Conservation (phyloP, 2,329 filamentous ascomycete species). For the Fusarium transvaalense region DNA sequence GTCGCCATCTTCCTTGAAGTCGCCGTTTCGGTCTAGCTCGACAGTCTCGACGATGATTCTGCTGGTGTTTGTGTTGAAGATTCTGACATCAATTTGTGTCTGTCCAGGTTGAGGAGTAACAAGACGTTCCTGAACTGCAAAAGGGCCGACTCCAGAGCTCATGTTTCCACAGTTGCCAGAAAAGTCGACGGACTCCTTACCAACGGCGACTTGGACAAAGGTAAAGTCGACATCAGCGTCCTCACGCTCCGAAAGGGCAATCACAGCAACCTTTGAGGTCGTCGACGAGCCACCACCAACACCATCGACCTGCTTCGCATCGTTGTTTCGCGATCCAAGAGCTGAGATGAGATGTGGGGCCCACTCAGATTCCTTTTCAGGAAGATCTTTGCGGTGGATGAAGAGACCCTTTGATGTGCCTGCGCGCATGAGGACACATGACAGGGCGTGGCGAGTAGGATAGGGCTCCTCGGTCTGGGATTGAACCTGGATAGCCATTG, state of each 20-base stretch:
- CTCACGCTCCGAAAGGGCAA: conserved; percentile 56
- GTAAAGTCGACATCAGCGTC: conserved; percentile 71
- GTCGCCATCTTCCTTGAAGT: conserved; percentile 61
- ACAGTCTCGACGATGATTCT: conserved; percentile 69
- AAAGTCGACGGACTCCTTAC: conserved; percentile 66
- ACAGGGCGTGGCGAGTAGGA: conserved; percentile 49
- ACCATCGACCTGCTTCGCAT: conserved; percentile 71
- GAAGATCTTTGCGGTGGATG: conserved; percentile 66
- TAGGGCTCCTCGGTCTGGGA: background rate
- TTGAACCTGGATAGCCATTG: conserved; percentile 22
- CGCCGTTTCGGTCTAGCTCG: conserved; percentile 60
- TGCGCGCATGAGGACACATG: conserved; percentile 71
- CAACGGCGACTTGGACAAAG: conserved; percentile 71
- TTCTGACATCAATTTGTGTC: conserved; percentile 53
- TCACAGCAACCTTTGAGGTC: conserved; percentile 72
- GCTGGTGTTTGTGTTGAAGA: conserved; percentile 73
- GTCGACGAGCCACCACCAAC: conserved; percentile 72
- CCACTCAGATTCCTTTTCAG: conserved; percentile 60
- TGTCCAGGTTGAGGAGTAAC: conserved; percentile 44
- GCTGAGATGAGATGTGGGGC: conserved; percentile 64
- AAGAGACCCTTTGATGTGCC: conserved; percentile 74
- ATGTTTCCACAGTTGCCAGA: conserved; percentile 75
- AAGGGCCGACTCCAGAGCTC: conserved; percentile 70
- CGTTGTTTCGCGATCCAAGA: conserved; percentile 63
- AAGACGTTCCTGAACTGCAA: conserved; percentile 66